Percentiles rank a stretch among this genome's conserved stretches.
Conservation (phyloP, 257 asterid species). For the Rauvolfia tetraphylla region DNA sequence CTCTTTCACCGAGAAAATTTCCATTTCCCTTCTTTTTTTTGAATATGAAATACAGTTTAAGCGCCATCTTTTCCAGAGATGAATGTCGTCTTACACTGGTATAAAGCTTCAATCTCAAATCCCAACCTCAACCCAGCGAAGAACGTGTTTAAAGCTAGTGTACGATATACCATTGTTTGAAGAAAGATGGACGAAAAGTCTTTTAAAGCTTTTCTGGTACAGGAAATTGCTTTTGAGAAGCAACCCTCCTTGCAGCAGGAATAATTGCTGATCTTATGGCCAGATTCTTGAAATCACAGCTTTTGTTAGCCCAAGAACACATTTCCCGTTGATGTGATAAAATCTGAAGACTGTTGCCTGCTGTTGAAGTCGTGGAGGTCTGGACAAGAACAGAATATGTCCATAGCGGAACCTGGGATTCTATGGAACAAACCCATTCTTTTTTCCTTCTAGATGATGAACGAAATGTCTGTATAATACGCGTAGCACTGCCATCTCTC, state of each 20-base stretch:
- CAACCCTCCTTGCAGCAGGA: neutral
- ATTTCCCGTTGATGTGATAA: neutral
- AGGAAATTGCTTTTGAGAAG: neutral
- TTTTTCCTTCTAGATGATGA: too few relatives aligned
- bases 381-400: too few relatives aligned
- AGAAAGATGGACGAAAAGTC: neutral
- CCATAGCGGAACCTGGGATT: too few relatives aligned
- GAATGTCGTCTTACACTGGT: neutral
- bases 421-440: too few relatives aligned
- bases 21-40: neutral
- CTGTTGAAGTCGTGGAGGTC: neutral
- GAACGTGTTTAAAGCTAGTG: neutral
- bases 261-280: neutral
- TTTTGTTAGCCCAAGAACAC: neutral
- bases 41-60: neutral
- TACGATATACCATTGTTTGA: neutral
- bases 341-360: neutral
- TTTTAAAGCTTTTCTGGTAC: neutral
- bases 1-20: neutral
- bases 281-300: neutral
- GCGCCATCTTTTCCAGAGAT: slow-evolving; percentile 1
- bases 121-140: neutral
- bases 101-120: neutral
- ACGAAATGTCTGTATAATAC: neutral
- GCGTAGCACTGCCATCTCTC: neutral